Conservation (phyloP, 1,284 basidiomycete species). For the Malassezia slooffiae region DNA sequence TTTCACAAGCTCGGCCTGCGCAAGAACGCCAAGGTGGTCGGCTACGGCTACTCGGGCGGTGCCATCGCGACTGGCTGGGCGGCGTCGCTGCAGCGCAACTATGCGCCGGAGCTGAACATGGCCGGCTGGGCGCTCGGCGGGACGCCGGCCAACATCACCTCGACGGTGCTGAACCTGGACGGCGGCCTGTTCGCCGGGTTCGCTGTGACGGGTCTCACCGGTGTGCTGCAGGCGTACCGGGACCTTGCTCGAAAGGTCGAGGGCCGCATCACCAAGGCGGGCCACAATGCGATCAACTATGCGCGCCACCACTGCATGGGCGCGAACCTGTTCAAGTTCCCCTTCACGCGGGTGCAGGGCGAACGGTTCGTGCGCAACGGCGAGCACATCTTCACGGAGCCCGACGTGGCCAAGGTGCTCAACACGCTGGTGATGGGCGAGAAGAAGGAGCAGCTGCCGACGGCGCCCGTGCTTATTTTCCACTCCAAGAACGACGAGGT, state of each 20-base stretch:
- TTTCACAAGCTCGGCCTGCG: constrained; percentile 19
- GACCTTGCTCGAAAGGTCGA: constrained; percentile 17
- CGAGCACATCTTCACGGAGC: constrained; percentile 16
- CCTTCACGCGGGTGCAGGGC: constrained; percentile 14
- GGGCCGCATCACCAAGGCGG: constrained; percentile 15
- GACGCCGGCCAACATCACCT: constrained; percentile 23
- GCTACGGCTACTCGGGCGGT: constrained; percentile 39
- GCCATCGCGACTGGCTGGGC: constrained; percentile 37
- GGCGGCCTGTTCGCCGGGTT: constrained; percentile 24
- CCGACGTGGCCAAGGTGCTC: constrained; percentile 14
- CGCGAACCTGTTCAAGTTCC: constrained; percentile 12
- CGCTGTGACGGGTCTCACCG: constrained; percentile 23
- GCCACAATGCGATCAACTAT: constrained; percentile 11
- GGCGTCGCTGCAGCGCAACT: constrained; percentile 18
- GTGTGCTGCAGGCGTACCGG: constrained; percentile 18
- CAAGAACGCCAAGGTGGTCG: constrained; percentile 17
- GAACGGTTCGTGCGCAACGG: constrained; percentile 15
- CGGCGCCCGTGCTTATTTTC: constrained; percentile 26
- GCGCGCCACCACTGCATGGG: constrained; percentile 17
- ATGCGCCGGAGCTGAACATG: constrained; percentile 26
- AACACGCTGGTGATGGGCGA: constrained; percentile 16
- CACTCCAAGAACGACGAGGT: constrained; percentile 33
- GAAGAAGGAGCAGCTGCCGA: constrained; percentile 12
- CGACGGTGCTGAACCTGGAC: constrained; percentile 2
- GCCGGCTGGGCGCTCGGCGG: constrained; percentile 29